These are phyloP conservation scores for Cajanus cajan DNA, from an alignment of 306 rosid species.

Conservation along the genomic window DNA sequence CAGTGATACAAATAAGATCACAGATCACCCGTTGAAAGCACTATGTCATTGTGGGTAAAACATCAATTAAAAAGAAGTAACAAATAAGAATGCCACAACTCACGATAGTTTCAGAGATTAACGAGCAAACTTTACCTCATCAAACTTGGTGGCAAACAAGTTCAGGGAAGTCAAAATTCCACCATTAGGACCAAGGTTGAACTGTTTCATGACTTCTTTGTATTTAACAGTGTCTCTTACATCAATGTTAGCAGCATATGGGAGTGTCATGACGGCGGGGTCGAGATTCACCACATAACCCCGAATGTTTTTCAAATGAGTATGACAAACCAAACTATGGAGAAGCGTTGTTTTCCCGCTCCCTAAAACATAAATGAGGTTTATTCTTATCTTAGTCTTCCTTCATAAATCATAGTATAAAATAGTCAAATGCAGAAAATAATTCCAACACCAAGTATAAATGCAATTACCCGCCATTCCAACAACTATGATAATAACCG, in stretches of 20 bases:
- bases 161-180: conserved; percentile 92
- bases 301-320: conserved; percentile 51
- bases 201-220: conserved; percentile 96
- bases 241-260: conserved; percentile 78
- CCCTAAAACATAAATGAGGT: conserved; percentile 51
- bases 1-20: background rate
- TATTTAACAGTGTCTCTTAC: conserved; percentile 91
- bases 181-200: conserved; percentile 96
- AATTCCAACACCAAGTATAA: background rate
- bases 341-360: conserved; percentile 89
- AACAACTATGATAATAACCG: conserved; percentile 78
- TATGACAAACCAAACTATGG: conserved; percentile 73
- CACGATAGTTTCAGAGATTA: background rate
- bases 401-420: background rate
- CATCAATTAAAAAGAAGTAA: background rate
- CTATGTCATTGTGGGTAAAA: background rate
- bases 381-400: background rate
- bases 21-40: background rate
- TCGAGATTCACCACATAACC: conserved; percentile 92
- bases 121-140: conserved; percentile 63
- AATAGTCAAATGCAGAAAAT: too few relatives aligned
- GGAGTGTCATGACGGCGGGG: conserved; percentile 88
- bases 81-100: background rate
- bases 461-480: conserved; percentile 83
- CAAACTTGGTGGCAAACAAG: conserved; percentile 94